A percentile compares a stretch with the other conserved stretches of the same genome.
phyloP scores from a whole-genome alignment of 2,329 filamentous ascomycete genomes.

The Beauveria sp. region DNA sequence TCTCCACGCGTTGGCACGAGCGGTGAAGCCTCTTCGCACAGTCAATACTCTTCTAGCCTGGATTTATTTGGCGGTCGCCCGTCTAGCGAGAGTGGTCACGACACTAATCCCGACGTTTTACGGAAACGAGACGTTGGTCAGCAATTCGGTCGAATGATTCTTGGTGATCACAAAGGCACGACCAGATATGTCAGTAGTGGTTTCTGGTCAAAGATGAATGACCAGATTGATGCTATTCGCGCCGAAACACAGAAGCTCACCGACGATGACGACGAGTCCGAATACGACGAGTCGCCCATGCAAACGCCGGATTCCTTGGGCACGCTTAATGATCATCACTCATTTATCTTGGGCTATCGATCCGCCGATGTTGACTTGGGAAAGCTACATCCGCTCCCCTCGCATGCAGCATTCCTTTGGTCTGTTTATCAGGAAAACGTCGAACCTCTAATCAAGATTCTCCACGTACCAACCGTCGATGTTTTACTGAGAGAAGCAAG shows the following conservation, averaged over 20 bases:
- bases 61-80: slow-evolving; percentile 8
- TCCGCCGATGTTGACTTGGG: slow-evolving; percentile 62
- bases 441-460: slow-evolving; percentile 62
- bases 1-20: slow-evolving; percentile 3
- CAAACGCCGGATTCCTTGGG: slow-evolving; percentile 27
- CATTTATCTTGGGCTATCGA: slow-evolving; percentile 65
- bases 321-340: slow-evolving; percentile 49
- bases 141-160: slow-evolving; percentile 59
- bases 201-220: slow-evolving; percentile 69
- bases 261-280: slow-evolving; percentile 42
- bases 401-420: slow-evolving; percentile 62
- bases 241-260: slow-evolving; percentile 40
- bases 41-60: slow-evolving; percentile 4
- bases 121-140: slow-evolving; percentile 25
- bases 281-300: slow-evolving; percentile 51
- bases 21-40: background rate
- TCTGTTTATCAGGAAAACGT: slow-evolving; percentile 65
- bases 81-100: slow-evolving; percentile 1
- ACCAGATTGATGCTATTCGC: slow-evolving; percentile 48
- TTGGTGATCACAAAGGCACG: slow-evolving; percentile 60
- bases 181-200: slow-evolving; percentile 68
- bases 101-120: slow-evolving; percentile 20
- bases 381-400: slow-evolving; percentile 55
- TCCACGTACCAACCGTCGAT: slow-evolving; percentile 62
- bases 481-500: slow-evolving; percentile 53